These are phyloP conservation scores for Penicillium angulare DNA, from an alignment of 495 filamentous ascomycete genomes.

Conservation along the genomic window DNA sequence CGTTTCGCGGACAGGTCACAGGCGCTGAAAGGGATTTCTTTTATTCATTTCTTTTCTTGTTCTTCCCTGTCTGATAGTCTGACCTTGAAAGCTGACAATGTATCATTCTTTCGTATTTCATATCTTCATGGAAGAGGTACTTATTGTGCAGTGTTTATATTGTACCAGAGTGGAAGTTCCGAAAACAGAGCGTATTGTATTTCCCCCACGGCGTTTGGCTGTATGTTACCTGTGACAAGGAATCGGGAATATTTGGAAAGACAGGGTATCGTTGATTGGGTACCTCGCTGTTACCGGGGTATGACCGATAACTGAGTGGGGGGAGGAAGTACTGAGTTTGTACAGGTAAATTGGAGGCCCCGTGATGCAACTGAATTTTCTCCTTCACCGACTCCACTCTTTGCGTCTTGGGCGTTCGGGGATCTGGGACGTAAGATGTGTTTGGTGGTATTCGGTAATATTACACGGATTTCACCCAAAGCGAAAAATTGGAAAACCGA, in stretches of 20 bases:
- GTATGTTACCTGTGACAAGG: background rate
- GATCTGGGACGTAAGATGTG: no score
- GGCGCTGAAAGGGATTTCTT: background rate
- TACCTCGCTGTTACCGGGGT: background rate
- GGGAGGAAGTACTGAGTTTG: background rate
- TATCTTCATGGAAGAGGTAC: background rate
- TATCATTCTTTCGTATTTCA: background rate
- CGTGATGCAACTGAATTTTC: slow-evolving; percentile 31
- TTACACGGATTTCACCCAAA: slow-evolving; percentile 11
- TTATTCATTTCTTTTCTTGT: background rate
- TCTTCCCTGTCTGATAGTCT: background rate
- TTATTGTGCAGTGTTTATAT: no score
- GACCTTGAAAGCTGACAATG: background rate
- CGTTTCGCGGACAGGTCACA: slow-evolving; percentile 1
- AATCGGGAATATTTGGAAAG: background rate
- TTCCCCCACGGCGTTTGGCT: background rate
- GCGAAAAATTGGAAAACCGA: background rate
- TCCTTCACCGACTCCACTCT: slow-evolving; percentile 9
- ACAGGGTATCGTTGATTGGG: background rate
- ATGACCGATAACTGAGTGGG: background rate
- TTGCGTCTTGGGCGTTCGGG: slow-evolving; percentile 15
- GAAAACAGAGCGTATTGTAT: slow-evolving; percentile 3
- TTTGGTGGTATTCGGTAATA: no score
- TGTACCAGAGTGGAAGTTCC: background rate
- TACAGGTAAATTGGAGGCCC: slow-evolving; percentile 7